Evolutionary conservation across 2,329 filamentous ascomycete species (phyloP).

Genomic region (Beauveria scarabaeidicola): DNA sequence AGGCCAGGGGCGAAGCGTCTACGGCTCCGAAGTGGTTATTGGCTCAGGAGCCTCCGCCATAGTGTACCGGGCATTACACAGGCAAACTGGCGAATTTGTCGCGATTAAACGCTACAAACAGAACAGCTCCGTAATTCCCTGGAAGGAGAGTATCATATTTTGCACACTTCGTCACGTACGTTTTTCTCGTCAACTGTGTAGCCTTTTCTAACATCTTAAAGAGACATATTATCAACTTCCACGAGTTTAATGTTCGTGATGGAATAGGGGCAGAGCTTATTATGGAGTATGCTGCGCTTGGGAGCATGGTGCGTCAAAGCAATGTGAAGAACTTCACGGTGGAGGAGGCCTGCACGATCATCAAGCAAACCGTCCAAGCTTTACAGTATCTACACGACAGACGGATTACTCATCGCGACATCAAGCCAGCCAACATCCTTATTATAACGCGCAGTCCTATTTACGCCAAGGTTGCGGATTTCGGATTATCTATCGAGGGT

Average conservation of each 20-base stretch:
- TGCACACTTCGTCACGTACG: background rate
- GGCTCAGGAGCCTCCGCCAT: background rate
- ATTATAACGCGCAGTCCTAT: background rate
- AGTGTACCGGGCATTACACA: background rate
- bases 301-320: background rate
- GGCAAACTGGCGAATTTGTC: background rate
- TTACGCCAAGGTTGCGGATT: constrained; percentile 4
- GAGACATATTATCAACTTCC: background rate
- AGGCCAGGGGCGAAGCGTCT: background rate
- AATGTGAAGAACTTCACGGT: background rate
- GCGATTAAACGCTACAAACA: background rate
- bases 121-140: background rate
- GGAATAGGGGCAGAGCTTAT: background rate
- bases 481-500: background rate
- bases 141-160: background rate
- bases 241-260: background rate
- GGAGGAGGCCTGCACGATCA: background rate
- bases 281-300: background rate
- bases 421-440: constrained; percentile 6
- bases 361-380: background rate
- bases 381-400: background rate
- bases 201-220: background rate
- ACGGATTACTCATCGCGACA: background rate
- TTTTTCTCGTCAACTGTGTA: no score
- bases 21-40: background rate